phyloP scores from a whole-genome alignment of 805 yeast genomes.

The Alloascoidea hylecoeti region DNA sequence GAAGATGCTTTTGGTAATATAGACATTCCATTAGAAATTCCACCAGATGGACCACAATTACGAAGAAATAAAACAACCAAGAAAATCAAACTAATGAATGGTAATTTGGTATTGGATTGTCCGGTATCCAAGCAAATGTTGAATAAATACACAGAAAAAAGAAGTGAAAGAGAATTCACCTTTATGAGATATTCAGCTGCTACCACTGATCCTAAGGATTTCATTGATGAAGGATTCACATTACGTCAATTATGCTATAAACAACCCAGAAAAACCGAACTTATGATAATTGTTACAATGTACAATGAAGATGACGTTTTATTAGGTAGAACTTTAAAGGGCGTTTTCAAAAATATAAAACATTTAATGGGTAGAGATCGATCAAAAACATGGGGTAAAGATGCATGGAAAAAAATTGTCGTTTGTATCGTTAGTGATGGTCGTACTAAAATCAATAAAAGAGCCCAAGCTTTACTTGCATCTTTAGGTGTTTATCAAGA shows the following conservation, averaged over 20 bases:
- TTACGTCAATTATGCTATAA: slow-evolving; percentile 70
- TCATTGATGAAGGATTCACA: slow-evolving; percentile 45
- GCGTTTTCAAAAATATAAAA: slow-evolving; percentile 77
- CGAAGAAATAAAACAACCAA: slow-evolving; percentile 19
- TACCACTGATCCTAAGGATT: slow-evolving; percentile 79
- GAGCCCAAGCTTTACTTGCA: slow-evolving; percentile 68
- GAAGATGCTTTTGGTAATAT: background rate
- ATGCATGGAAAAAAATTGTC: slow-evolving; percentile 89
- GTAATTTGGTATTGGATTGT: slow-evolving; percentile 78
- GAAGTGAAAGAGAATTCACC: slow-evolving; percentile 48
- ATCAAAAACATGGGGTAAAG: slow-evolving; percentile 82
- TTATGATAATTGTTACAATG: slow-evolving; percentile 77
- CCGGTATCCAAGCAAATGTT: slow-evolving; percentile 68
- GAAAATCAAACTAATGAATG: slow-evolving; percentile 44
- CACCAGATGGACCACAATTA: slow-evolving; percentile 16
- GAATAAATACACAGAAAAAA: slow-evolving; percentile 24
- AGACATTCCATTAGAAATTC: slow-evolving; percentile 6
- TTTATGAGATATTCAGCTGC: slow-evolving; percentile 91
- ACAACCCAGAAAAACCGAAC: slow-evolving; percentile 72
- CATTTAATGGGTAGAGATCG: slow-evolving; percentile 52
- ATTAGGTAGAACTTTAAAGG: slow-evolving; percentile 76
- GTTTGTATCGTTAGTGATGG: slow-evolving; percentile 90
- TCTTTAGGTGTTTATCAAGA: slow-evolving; percentile 90
- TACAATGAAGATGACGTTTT: slow-evolving; percentile 80
- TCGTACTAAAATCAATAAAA: slow-evolving; percentile 65